Evolutionary conservation across 306 rosid species (phyloP), one percentile per base, ranked within the genome.

Genomic region (Dalbergia cochinchinensis): DNA sequence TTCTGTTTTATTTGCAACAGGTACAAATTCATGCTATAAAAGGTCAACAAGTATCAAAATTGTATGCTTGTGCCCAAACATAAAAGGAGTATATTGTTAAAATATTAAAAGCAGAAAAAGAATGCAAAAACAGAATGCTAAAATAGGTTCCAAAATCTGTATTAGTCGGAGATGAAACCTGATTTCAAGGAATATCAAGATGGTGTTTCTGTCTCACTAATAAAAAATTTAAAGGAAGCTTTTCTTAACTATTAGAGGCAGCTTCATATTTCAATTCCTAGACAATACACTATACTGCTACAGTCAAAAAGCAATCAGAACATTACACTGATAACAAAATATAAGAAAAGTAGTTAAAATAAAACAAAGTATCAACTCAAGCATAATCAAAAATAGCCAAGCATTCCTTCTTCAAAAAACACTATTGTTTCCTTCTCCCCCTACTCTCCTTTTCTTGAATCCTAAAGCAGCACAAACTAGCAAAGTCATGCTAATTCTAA

Each of bases 401-500:
- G 22, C 22, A 20, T 20, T 20, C 22, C 22, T 20, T 20, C 22
- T 20, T 20, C 22, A 1, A 20, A 20, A 20, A 20, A 20, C 22
- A 20, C 22, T 20, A 26, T 37, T 37, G 41, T 37, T 37, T 37
- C 41, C 68, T 11, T 55, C 55, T 65, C 71, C 19, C 34, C 50
- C 12, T 51, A 63, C 58, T 77, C 59, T 22, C 79, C 55, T 35
- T 20, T 72, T 11, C 65, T 57, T 44, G 42, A 63, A 54, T 64
- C 16, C 61, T 71, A 55, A 64, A 53, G 35, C 11, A 66, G 39
- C 6, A 11, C 59, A 64, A 71, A 53, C 72, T n/a, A 71, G 31
- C 50, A 50, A 45, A 71, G n/a, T 31, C 48, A 42, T 42, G 50
- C 16, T 8, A 71, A 71, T 64, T 64, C 55, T 14, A 44, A 53